Percentiles rank a stretch among this genome's conserved stretches.
phyloP scores from a whole-genome alignment of 495 filamentous ascomycete species.

The Annulohypoxylon nitens region DNA sequence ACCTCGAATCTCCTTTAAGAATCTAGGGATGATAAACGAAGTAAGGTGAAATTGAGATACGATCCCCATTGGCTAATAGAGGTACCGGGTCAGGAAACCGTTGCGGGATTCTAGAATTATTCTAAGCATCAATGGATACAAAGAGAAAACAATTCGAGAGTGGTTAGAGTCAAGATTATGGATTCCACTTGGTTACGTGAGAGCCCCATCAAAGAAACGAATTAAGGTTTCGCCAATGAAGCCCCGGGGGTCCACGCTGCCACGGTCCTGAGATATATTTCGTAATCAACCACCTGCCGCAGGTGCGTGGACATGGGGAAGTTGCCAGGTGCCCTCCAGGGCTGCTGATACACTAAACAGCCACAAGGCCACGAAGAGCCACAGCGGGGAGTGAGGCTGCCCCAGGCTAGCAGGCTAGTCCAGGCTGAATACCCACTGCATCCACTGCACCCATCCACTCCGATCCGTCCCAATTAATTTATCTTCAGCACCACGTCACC shows the following conservation, averaged over 20 bases:
- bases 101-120: conserved; percentile 12
- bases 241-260: background rate
- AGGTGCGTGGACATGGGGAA: background rate
- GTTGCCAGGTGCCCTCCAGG: too few species aligned
- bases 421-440: conserved; percentile 17
- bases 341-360: background rate
- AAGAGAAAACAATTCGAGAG: background rate
- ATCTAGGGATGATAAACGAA: background rate
- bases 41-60: background rate
- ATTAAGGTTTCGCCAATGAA: conserved; percentile 3
- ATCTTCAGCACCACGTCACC: conserved; percentile 47
- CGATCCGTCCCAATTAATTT: conserved; percentile 40
- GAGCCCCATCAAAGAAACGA: background rate
- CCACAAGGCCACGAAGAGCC: background rate
- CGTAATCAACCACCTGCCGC: background rate
- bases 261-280: background rate
- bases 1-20: background rate
- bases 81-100: background rate
- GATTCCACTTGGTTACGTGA: conserved; percentile 4
- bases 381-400: conserved; percentile 22
- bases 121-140: background rate
- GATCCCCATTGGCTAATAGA: background rate
- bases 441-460: conserved; percentile 26
- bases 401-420: too few species aligned
- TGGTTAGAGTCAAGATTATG: background rate